These are phyloP conservation scores for Trichophaea hybrida DNA, from an alignment of 2,329 filamentous ascomycete genomes.

Conservation along the genomic window DNA sequence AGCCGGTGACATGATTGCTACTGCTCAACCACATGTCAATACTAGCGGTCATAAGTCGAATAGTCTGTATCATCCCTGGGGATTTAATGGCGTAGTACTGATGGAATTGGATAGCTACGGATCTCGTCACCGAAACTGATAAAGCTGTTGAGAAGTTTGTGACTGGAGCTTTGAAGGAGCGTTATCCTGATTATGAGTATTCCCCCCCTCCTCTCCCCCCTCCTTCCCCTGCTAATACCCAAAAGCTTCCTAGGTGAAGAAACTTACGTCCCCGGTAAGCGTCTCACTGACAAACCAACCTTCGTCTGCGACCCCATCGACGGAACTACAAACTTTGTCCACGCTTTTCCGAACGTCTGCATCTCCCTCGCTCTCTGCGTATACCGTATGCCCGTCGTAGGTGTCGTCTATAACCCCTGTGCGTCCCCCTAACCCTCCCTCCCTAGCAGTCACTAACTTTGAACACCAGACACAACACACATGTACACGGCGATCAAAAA, in stretches of 20 bases:
- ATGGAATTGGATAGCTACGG: constrained; percentile 39
- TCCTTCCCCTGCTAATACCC: not conserved
- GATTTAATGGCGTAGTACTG: constrained; percentile 4
- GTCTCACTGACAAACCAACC: constrained; percentile 51
- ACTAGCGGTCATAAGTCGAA: constrained; percentile 49
- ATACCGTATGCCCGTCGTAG: constrained; percentile 46
- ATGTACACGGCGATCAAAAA: constrained; percentile 56
- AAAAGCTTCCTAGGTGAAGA: constrained; percentile 56
- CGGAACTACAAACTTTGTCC: constrained; percentile 59
- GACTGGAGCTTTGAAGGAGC: constrained; percentile 37
- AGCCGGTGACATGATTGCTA: constrained; percentile 50
- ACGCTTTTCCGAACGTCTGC: constrained; percentile 58
- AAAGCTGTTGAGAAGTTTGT: constrained; percentile 51
- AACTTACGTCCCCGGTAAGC: constrained; percentile 53
- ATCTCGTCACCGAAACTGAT: constrained; percentile 55
- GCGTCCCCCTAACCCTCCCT: constrained; percentile 36
- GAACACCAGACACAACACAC: not conserved
- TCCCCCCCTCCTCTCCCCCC: not conserved
- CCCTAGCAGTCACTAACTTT: not conserved
- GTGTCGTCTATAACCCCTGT: constrained; percentile 71
- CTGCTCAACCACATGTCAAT: constrained; percentile 39
- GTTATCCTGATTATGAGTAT: constrained; percentile 41
- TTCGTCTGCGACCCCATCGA: constrained; percentile 76
- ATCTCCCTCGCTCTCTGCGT: constrained; percentile 62
- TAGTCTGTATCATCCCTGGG: constrained; percentile 34